Conservation (phyloP, 768 basidiomycete species). For the Neoboletus brunneissimus region DNA sequence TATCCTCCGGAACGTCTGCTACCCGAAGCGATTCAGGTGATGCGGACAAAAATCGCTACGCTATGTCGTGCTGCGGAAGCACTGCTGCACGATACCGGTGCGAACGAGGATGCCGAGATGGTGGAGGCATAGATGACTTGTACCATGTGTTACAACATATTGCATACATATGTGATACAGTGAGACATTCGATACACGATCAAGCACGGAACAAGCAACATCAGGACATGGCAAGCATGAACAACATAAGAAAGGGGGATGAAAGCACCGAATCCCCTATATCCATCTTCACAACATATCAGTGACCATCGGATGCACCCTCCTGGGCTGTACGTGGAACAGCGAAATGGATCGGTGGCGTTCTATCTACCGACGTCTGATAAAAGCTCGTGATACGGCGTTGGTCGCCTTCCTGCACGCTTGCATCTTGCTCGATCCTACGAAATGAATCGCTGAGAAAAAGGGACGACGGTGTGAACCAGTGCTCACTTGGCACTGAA, state of each 20-base stretch:
- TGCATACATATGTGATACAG: conserved; percentile 5
- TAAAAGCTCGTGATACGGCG: conserved; percentile 37
- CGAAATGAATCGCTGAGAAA: background rate
- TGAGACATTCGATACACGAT: background rate
- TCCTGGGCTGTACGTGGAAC: conserved; percentile 12
- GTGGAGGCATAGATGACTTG: conserved; percentile 31
- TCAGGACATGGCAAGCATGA: background rate
- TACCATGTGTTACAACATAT: background rate
- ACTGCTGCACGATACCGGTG: conserved; percentile 43
- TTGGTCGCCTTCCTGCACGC: conserved; percentile 15
- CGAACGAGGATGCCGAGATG: conserved; percentile 57
- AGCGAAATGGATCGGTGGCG: conserved; percentile 34
- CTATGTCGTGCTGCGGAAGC: conserved; percentile 59
- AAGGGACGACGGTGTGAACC: rapidly evolving
- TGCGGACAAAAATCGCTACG: conserved; percentile 72
- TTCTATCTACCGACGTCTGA: conserved; percentile 30
- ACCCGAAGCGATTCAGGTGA: conserved; percentile 74
- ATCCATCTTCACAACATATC: background rate
- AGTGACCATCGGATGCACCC: conserved; percentile 7
- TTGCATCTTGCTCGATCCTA: conserved; percentile 28
- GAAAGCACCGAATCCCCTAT: background rate
- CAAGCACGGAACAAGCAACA: background rate
- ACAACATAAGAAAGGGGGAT: background rate
- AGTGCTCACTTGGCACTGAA: conserved; percentile 42
- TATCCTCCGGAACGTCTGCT: conserved; percentile 83